phyloP scores from a whole-genome alignment of 2,329 filamentous ascomycete genomes.

The Ascochyta lentis region DNA sequence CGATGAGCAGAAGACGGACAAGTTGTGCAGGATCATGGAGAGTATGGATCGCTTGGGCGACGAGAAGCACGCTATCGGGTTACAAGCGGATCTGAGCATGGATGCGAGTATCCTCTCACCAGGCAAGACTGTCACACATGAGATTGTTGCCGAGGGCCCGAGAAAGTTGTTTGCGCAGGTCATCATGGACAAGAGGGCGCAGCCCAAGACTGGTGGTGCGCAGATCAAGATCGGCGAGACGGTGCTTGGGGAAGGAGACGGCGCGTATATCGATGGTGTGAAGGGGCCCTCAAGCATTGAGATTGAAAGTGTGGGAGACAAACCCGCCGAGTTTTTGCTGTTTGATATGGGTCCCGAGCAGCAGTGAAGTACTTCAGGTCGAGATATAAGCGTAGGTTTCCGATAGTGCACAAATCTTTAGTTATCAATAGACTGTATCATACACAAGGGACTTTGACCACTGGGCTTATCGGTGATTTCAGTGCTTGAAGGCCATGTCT shows the following conservation, averaged over 20 bases:
- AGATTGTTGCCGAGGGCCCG: constrained; percentile 68
- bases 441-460: neutral
- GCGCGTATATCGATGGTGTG: constrained; percentile 71
- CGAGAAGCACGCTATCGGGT: constrained; percentile 75
- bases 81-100: constrained; percentile 87
- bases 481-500: too few relatives aligned
- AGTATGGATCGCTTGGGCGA: constrained; percentile 70
- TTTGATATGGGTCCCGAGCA: constrained; percentile 56
- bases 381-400: neutral
- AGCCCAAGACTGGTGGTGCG: constrained; percentile 72
- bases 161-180: constrained; percentile 82
- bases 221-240: constrained; percentile 74
- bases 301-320: constrained; percentile 56
- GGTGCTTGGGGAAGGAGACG: constrained; percentile 77
- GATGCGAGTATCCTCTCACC: constrained; percentile 75
- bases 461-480: neutral
- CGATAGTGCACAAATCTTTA: neutral
- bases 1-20: constrained; percentile 74
- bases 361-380: constrained; percentile 15
- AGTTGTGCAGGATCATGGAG: constrained; percentile 77
- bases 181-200: constrained; percentile 66
- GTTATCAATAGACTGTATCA: neutral
- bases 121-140: constrained; percentile 72
- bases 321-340: constrained; percentile 56
- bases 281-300: constrained; percentile 53